These are phyloP conservation scores for Stentor coeruleus DNA, from an alignment of 73 alveolate genomes.

Conservation along the genomic window DNA sequence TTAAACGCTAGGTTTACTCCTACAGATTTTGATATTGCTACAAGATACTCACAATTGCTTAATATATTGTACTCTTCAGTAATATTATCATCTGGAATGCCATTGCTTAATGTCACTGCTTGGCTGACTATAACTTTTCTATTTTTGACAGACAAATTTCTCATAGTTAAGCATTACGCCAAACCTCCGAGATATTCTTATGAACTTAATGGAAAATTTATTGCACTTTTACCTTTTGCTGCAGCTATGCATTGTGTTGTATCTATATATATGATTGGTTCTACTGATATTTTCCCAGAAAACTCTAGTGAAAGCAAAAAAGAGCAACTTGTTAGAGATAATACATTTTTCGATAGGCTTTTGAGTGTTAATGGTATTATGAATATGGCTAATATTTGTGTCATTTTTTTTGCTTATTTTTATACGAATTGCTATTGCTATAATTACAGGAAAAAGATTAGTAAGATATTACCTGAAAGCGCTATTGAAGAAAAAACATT, in stretches of 20 bases:
- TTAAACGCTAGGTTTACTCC: neutral
- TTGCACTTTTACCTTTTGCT: conserved; percentile 44
- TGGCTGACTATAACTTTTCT: neutral
- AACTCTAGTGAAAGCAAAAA: no score
- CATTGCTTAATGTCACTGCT: neutral
- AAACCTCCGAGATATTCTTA: neutral
- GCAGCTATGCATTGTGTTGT: conserved; percentile 44
- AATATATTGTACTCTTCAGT: neutral
- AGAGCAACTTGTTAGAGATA: no score
- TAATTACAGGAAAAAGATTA: no score
- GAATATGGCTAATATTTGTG: no score
- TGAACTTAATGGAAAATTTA: neutral
- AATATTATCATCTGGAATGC: neutral
- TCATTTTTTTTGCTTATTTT: no score
- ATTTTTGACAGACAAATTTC: neutral
- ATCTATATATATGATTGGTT: conserved; percentile 57
- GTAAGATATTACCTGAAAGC: no score
- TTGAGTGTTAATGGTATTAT: no score
- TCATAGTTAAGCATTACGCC: neutral
- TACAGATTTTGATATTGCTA: neutral
- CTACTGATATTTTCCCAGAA: conserved; percentile 61
- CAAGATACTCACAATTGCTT: neutral
- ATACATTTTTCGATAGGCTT: no score
- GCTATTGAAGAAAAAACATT: no score
- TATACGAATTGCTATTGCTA: no score